Evolutionary conservation across 148 eudicot species (phyloP).

Genomic region (Silene latifolia): DNA sequence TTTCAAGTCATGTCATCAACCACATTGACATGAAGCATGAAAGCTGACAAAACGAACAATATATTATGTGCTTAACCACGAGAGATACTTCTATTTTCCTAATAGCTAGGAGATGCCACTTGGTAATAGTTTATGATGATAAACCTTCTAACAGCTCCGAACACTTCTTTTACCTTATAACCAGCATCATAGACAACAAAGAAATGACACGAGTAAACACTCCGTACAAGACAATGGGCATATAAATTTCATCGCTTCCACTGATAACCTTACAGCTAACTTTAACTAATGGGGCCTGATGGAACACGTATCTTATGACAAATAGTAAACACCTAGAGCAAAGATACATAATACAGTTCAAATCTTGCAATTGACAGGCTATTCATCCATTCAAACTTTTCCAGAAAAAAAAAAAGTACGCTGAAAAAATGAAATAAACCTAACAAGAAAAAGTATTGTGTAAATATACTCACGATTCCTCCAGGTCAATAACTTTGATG

Average conservation of each 20-base stretch:
- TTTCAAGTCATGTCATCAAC: too few species aligned
- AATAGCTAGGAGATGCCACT: too few species aligned
- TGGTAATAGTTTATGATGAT: background rate
- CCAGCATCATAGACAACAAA: background rate
- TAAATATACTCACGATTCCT: conserved; percentile 80
- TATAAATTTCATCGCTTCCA: too few species aligned
- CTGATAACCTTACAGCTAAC: background rate
- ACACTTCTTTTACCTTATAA: background rate
- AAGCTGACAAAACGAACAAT: too few species aligned
- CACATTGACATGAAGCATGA: too few species aligned
- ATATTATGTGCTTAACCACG: too few species aligned
- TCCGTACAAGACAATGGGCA: background rate
- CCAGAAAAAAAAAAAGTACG: background rate
- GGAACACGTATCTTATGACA: background rate
- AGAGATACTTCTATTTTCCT: too few species aligned
- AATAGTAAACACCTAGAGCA: background rate
- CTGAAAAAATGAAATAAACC: background rate
- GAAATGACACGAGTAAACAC: background rate
- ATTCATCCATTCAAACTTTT: background rate
- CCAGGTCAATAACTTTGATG: conserved; percentile 88
- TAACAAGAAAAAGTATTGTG: background rate
- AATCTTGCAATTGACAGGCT: background rate
- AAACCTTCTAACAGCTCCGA: background rate
- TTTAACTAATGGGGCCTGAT: background rate
- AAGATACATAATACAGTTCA: background rate